Evolutionary conservation across 768 basidiomycete species (phyloP), one percentile per base, ranked within the genome.

Genomic region (Terana coerulea): DNA sequence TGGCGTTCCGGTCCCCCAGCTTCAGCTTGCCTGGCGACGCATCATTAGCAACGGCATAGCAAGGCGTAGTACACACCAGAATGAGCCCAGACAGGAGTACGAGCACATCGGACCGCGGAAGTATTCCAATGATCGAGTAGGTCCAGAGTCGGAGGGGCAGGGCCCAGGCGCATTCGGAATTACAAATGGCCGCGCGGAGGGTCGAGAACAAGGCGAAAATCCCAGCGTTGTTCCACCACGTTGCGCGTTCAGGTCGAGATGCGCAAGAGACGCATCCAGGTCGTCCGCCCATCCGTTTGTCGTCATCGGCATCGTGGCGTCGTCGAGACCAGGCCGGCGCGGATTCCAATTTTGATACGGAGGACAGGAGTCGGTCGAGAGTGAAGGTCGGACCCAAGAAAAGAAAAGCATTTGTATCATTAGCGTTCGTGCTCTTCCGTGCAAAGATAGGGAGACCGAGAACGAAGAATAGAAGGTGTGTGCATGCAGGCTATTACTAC

Each of bases 11-110:
- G 56, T 61, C 63, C 53, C 64, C 64, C 36, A 63, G 59, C 59
- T 69, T 68, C 54, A 65, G 57, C 54, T 69, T 69, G 62, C 64
- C 53, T 53, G 50, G 39, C 21, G 39, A 11, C 15, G 39, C 24
- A 36, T 33, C 14, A 12, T 36, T n/a, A 35, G 33, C 11, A 35
- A 35, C 33, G 33, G 33, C 17, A 10, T 35, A 11, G n/a, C 22
- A n/a, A n/a, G n/a, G 39, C 21, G 39, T 15, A 11, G 39, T n/a
- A 15, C 39, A 40, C n/a, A 4, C n/a, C n/a, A 19, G 35, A 5
- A 19, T 17, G 40, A 8, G 5, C 7, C 25, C 10, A 10, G 24
- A 26, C 7, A 24, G 11, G 11, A 24, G 10, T 9, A 6, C 17
- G 42, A n/a, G 17, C 3, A n/a, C 11, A 33, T 29, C 46, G 29